Percentiles rank a stretch among this genome's conserved stretches.
phyloP scores from a whole-genome alignment of 352 stramenopile species.

The Phytophthora sojae region DNA sequence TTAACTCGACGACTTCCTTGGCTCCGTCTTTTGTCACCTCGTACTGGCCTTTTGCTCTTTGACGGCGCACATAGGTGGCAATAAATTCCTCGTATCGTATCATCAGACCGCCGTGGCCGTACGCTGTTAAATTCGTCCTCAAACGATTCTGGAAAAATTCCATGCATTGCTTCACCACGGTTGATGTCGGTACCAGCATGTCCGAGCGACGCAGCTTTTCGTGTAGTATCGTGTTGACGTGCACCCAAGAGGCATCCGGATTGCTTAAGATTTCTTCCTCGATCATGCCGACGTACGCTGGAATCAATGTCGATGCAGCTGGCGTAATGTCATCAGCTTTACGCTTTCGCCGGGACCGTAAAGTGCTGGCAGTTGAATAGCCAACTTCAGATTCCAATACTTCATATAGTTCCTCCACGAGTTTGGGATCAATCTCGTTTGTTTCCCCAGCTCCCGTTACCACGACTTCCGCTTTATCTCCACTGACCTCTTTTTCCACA shows the following conservation, averaged over 20 bases:
- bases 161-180: conserved; percentile 46
- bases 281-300: conserved; percentile 61
- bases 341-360: conserved; percentile 17
- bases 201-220: conserved; percentile 43
- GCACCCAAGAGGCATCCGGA: conserved; percentile 32
- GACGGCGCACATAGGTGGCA: conserved; percentile 46
- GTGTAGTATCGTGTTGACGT: conserved; percentile 55
- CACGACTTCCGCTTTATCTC: conserved; percentile 29
- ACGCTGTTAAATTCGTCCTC: conserved; percentile 38
- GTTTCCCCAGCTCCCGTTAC: conserved; percentile 22
- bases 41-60: conserved; percentile 26
- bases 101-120: conserved; percentile 54
- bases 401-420: conserved; percentile 43
- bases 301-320: conserved; percentile 31
- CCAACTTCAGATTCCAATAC: conserved; percentile 38
- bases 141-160: conserved; percentile 52
- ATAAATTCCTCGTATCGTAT: conserved; percentile 72
- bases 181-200: conserved; percentile 54
- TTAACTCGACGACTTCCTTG: conserved; percentile 42
- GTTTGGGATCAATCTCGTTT: conserved; percentile 25
- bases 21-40: conserved; percentile 24
- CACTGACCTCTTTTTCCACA: conserved; percentile 40
- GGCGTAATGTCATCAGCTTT: conserved; percentile 29
- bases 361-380: conserved; percentile 3
- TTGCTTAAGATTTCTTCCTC: conserved; percentile 69